phyloP scores from a whole-genome alignment of 1,139 yeast genomes.

The Kodamaea arcana region DNA sequence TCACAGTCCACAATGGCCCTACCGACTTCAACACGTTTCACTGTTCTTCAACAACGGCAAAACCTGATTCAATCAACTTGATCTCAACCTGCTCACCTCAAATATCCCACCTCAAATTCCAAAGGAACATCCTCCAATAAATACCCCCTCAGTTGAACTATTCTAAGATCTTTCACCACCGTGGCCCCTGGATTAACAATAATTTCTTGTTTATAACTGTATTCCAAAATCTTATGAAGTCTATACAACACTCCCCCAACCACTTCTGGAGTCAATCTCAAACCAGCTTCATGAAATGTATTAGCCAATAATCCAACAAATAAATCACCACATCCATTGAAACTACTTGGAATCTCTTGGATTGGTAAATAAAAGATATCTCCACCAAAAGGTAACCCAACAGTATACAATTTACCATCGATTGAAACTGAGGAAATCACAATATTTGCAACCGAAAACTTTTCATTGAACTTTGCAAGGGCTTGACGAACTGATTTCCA shows the following conservation, averaged over 20 bases:
- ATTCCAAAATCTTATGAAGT: constrained; percentile 27
- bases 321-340: constrained; percentile 46
- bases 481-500: constrained; percentile 23
- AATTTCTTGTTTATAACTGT: constrained; percentile 24
- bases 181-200: constrained; percentile 11
- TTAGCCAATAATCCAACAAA: constrained; percentile 40
- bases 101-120: background rate
- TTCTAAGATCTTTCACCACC: constrained; percentile 29
- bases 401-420: constrained; percentile 28
- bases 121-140: constrained; percentile 4
- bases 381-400: constrained; percentile 20
- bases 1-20: no score
- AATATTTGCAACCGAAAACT: constrained; percentile 24
- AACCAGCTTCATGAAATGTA: constrained; percentile 21
- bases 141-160: constrained; percentile 24
- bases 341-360: constrained; percentile 30
- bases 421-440: constrained; percentile 35
- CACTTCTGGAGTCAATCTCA: constrained; percentile 22
- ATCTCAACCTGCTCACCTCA: no score
- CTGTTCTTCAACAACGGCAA: no score
- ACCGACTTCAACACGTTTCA: no score
- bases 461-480: constrained; percentile 16
- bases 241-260: constrained; percentile 26
- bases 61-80: no score
- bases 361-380: constrained; percentile 27